Conservation (phyloP, 345 rosid species). For the Gossypium raimondii region DNA sequence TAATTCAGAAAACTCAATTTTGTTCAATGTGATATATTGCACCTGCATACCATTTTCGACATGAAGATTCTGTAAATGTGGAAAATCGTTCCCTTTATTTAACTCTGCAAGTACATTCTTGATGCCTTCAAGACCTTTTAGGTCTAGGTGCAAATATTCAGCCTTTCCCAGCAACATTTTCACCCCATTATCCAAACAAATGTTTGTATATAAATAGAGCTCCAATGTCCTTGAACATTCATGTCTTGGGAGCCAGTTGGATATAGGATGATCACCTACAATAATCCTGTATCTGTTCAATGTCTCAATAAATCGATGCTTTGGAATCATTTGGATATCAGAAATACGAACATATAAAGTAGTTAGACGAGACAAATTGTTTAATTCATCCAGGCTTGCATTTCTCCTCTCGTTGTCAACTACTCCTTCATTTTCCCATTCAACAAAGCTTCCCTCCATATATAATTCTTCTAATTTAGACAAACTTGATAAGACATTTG, state of each 20-base stretch:
- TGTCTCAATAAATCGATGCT: not conserved
- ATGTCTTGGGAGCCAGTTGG: too few species aligned
- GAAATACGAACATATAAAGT: too few species aligned
- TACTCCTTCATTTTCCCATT: constrained; percentile 22
- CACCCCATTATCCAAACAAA: not conserved
- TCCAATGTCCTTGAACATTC: not conserved
- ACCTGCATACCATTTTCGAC: too few species aligned
- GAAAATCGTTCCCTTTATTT: not conserved
- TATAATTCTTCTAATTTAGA: too few species aligned
- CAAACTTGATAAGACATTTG: constrained; percentile 11
- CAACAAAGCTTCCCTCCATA: too few species aligned
- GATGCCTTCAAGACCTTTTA: not conserved
- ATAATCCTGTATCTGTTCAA: not conserved
- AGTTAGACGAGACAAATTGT: too few species aligned
- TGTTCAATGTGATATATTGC: too few species aligned
- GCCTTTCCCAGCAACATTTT: not conserved
- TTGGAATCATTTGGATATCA: too few species aligned
- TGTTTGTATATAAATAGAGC: not conserved
- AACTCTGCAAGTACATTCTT: not conserved
- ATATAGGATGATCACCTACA: not conserved
- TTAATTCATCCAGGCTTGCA: not conserved
- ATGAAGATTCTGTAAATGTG: not conserved
- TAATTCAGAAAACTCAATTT: too few species aligned
- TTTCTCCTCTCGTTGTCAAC: not conserved
- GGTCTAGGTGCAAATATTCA: not conserved